A percentile compares a stretch with the other conserved stretches of the same genome.
phyloP scores from a whole-genome alignment of 2,329 filamentous ascomycete genomes.

The Cercospora berteroae region DNA sequence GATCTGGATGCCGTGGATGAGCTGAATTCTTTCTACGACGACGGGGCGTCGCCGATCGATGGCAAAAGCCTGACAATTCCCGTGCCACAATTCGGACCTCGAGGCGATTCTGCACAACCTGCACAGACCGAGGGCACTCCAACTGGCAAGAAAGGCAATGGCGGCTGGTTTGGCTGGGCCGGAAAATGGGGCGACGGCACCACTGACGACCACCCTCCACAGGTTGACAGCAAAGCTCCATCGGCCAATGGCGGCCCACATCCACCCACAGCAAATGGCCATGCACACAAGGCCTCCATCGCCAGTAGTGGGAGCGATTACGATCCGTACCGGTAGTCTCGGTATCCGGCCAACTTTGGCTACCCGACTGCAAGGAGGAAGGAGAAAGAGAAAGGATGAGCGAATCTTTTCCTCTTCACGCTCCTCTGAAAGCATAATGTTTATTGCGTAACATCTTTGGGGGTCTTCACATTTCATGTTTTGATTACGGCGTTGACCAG shows the following conservation, averaged over 20 bases:
- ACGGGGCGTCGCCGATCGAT: conserved; percentile 15
- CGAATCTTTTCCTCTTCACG: not conserved
- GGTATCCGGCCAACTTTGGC: conserved; percentile 12
- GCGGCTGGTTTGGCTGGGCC: conserved; percentile 29
- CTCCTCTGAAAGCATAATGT: not conserved
- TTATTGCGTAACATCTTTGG: not conserved
- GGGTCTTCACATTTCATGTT: not conserved
- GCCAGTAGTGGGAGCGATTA: conserved; percentile 25
- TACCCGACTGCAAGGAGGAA: not conserved
- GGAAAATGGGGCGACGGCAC: conserved; percentile 25
- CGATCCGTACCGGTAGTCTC: conserved; percentile 29
- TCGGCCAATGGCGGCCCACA: conserved; percentile 7
- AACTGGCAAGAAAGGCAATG: conserved; percentile 17
- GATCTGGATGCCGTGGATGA: conserved; percentile 28
- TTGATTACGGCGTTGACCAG: not conserved
- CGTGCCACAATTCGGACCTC: conserved; percentile 13
- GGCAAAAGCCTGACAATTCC: conserved; percentile 18
- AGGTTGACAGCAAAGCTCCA: conserved; percentile 7
- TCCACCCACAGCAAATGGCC: conserved; percentile 12
- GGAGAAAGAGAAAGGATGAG: conserved; percentile 9
- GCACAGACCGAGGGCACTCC: not conserved
- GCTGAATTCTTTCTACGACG: conserved; percentile 28
- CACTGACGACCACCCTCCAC: conserved; percentile 11
- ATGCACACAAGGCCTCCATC: conserved; percentile 15
- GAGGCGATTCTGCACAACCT: conserved; percentile 1